Base-by-base conservation (phyloP, 1,139 yeast species). In the Candida mesenterica region DNA sequence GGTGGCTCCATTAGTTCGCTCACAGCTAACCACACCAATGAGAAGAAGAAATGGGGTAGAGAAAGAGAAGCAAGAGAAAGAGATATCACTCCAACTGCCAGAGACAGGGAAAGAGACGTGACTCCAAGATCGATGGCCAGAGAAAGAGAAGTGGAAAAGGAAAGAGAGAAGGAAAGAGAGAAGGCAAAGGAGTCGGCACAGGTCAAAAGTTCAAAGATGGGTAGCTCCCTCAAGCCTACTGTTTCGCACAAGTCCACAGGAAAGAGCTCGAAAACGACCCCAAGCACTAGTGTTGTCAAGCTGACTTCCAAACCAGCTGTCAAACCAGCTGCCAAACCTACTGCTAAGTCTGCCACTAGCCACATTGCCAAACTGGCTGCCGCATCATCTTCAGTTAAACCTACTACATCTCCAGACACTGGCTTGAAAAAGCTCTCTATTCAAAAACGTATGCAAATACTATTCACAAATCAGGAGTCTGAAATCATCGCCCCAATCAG, bases 381-480 rank as follows among this genome's bases (percentile, higher is more conserved):
- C 26, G n/a, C n/a, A 20, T 3, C 28, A 13, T 14, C 26, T 15
- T n/a, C n/a, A n/a, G 2, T 28, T 3, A 17, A 23, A 24, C 18
- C 22, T 4, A 15, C 22, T 6, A 12, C 12, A 20, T 7, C 28
- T n/a, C 17, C 28, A 13, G 5, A 4, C 15, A 5, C 28, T 4
- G 17, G 38, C 4, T 31, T 55, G 12, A 49, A 58, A 34, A 62
- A 68, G 59, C 46, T 62, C 7, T 74, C 82, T 0, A 78, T 86
- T 37, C 94, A 84, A 55, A 71, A 77, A 48, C 67, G 94, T 43
- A 82, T 84, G 52, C 82, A 81, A 39, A 70, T 72, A 45, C 65
- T 83, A 27, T 62, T 85, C 43, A 31, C 22, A 2, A 23, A 15
- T 20, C 15, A 15, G 8, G 71, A 76, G 4, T 9, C 9, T 6